Base-by-base conservation (phyloP, 2,329 filamentous ascomycete genomes). In the Alternaria incomplexa region DNA sequence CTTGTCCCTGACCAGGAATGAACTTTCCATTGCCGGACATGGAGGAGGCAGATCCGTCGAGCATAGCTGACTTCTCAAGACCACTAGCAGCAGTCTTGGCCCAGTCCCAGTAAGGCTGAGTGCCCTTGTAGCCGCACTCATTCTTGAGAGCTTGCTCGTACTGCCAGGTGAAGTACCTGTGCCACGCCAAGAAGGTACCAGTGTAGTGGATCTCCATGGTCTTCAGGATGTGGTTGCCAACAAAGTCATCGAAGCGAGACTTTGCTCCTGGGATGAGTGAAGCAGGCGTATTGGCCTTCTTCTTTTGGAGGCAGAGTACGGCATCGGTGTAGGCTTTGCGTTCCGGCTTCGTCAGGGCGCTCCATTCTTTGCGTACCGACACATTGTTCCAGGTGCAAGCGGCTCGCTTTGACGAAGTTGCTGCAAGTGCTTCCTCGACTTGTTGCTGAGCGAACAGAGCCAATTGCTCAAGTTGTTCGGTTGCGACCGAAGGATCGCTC, bases 21-120 rank as follows among this genome's bases (percentile, higher is more conserved):
- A 71, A 79, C 12, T 70, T 75, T 30, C 85, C 85, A 62, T 87
- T 84, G 23, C 84, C 83, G 30, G 81, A 67, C 68, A 79, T 74
- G 15, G 81, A 78, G 57, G 81, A 84, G 25, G 80, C 82, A 57
- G 83, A 84, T 54, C 87, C 87, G 66, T 87, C 85, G 65, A 89
- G 88, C 56, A 89, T 73, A 13, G 85, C 81, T 1, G 85, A 82
- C 22, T 81, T 80, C 66, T 72, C 63, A 1, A 78, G 75, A 50
- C 87, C 83, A 6, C 78, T 67, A 3, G 80, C 11, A 79, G 81
- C 79, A 69, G 82, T 83, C 56, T 82, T 81, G 3, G 82, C 81
- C 84, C 85, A 88, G 73, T 87, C 83, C 80, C 83, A 85, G 77
- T 86, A 87, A 1, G 81, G 82, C 47, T 79, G 77, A 52, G 76